Evolutionary conservation across 169 alveolate species (phyloP).

Genomic region (Babesia sp.): DNA sequence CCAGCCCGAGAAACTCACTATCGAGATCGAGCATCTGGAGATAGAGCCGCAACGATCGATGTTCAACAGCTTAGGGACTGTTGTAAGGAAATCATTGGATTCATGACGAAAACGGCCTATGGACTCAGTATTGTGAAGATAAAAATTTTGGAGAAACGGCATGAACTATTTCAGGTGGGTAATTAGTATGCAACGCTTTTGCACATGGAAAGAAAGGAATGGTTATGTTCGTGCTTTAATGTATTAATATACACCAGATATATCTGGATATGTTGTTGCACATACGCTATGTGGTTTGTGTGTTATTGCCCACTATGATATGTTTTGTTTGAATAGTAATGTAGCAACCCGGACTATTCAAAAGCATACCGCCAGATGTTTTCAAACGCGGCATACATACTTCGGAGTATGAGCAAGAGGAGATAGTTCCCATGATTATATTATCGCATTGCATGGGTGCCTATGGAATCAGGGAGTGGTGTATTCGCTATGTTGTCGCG

Average conservation of each 20-base stretch:
- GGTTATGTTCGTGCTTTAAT: background rate
- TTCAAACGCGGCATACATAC: slow-evolving; percentile 45
- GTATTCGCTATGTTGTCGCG: slow-evolving; percentile 50
- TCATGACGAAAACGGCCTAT: slow-evolving; percentile 31
- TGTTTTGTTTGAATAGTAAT: background rate
- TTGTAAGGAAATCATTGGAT: slow-evolving; percentile 24
- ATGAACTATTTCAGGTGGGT: slow-evolving; percentile 45
- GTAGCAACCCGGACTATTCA: slow-evolving; percentile 46
- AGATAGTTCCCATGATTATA: slow-evolving; percentile 50
- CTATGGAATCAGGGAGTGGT: slow-evolving; percentile 64
- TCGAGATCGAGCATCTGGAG: background rate
- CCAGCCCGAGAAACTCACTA: background rate
- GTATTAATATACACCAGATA: background rate
- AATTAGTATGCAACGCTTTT: background rate
- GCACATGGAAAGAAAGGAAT: too few species aligned
- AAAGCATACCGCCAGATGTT: slow-evolving; percentile 24
- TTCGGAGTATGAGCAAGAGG: slow-evolving; percentile 17
- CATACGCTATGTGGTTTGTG: too few species aligned
- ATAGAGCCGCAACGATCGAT: background rate
- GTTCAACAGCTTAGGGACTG: slow-evolving; percentile 11
- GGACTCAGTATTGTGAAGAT: slow-evolving; percentile 52
- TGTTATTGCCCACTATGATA: too few species aligned
- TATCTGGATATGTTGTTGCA: too few species aligned
- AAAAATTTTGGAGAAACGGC: slow-evolving; percentile 46
- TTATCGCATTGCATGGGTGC: slow-evolving; percentile 65